Evolutionary conservation across 257 asterid species (phyloP), one percentile per base, ranked within the genome.

Genomic region (Prunella vulgaris): DNA sequence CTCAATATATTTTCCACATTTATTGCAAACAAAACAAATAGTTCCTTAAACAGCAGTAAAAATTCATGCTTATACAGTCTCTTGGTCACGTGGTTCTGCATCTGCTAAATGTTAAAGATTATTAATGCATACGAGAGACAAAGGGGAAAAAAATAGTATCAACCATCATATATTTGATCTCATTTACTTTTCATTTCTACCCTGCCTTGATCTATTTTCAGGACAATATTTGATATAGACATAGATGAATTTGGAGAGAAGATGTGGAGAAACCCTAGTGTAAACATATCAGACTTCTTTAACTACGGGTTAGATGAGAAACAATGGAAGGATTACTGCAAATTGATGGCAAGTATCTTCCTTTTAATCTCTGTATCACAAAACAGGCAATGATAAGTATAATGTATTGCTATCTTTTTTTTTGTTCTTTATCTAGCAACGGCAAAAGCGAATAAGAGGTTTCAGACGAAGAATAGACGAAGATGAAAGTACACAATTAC

Each of bases 291-390:
- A 13, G 69, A 79, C 72, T 79, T 70, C 79, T 79, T 79, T 71
- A 79, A 79, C 80, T 79, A 66, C 1, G 78, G 76, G 24, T 67
- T 79, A 62, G 73, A 75, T 44, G 83, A 79, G 68, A 57, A 71
- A 62, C 60, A 48, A 33, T 79, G 83, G 83, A 72, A 63, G 56
- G 66, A 67, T 61, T 79, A 79, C 21, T 60, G 70, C 76, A 71
- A 71, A 68, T 24, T 61, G 56, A 74, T 78, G 77, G 71, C 70
- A 78, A 74, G 77, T 60, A 25, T 46, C 38, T 44, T 38, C 33
- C 42, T 28, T 60, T 22, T 5, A 44, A 65, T 25, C 57, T 57
- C 57, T 58, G 17, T 5, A 49, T 37, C 60, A 38, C 27, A 37
- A 17, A 10, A 69, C 27, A 30, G 15, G 30, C 52, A 51, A 68